Evolutionary conservation across 306 rosid species (phyloP), one percentile per base, ranked within the genome.

Genomic region (Benincasa hispida): DNA sequence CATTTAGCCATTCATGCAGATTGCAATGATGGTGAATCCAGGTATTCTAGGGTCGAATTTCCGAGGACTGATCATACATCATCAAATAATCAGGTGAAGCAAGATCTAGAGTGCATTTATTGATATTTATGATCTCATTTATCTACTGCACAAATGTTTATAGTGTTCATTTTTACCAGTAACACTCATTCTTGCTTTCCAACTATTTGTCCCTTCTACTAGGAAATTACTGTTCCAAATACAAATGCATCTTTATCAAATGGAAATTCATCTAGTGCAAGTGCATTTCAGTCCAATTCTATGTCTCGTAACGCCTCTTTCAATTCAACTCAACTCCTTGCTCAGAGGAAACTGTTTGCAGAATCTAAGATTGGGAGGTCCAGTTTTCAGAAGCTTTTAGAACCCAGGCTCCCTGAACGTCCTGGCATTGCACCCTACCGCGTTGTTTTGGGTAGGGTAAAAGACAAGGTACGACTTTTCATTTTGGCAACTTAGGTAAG

Each of bases 311-410:
- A 86, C 67, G 24, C 86, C 45, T 78, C 95, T 63, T 78, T 79
- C 82, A 89, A 81, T 82, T 83, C 92, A 47, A 37, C 76, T 81
- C 96, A 86, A 80, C 84, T 75, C 35, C 81, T 75, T 78, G 80
- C 79, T 81, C 97, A 87, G 79, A 87, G 86, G 87, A 93, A 89
- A 82, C 67, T 79, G 59, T 83, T 79, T 79, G 80, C 88, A 14
- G 93, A 88, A 79, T 77, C 93, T 77, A 93, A 87, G 80, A 77
- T 77, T 22, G 94, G 98, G 82, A 86, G 85, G 85, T 88, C 95
- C 83, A 89, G 89, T 86, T 93, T 93, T 81, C 89, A 87, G 50
- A 93, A 93, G 89, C 98, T 93, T 78, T 86, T 93, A 79, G 98
- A 93, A 82, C 98, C 98, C 74, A 83, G 77, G 53, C 87, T 86